Conservation (phyloP, 2,329 filamentous ascomycete species). For the Fusarium tjaetaba region DNA sequence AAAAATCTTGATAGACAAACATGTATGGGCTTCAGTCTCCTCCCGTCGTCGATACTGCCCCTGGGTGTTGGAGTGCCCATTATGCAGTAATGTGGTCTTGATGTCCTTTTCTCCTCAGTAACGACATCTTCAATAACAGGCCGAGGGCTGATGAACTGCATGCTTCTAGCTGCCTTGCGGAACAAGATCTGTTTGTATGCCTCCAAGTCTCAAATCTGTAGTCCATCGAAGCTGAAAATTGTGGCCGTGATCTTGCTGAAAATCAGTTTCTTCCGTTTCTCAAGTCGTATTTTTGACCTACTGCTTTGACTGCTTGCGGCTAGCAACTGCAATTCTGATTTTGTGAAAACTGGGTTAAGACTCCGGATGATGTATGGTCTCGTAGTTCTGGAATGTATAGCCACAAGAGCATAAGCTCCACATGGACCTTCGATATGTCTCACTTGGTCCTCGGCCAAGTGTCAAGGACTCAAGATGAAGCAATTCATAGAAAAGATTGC, state of each 20-base stretch:
- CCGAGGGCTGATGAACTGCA: accelerated
- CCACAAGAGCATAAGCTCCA: accelerated
- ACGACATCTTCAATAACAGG: no score
- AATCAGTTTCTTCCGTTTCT: neutral
- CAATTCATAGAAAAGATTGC: neutral
- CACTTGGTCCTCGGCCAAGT: neutral
- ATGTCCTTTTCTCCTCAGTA: neutral
- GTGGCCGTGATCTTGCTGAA: neutral
- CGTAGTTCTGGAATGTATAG: neutral
- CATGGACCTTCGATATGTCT: accelerated
- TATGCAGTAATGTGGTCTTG: neutral
- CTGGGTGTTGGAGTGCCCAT: accelerated
- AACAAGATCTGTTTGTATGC: neutral
- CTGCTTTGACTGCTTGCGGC: no score
- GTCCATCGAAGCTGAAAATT: neutral
- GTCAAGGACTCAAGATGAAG: neutral
- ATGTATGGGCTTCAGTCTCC: no score
- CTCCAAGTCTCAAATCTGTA: neutral
- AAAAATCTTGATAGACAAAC: neutral
- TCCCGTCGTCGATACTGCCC: accelerated
- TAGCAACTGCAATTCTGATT: neutral
- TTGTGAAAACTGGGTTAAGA: no score
- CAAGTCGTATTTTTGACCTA: no score
- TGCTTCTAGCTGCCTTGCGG: neutral
- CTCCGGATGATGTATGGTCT: neutral